Base-by-base conservation (phyloP, 2,329 filamentous ascomycete genomes). In the Pseudogymnoascus sp. region DNA sequence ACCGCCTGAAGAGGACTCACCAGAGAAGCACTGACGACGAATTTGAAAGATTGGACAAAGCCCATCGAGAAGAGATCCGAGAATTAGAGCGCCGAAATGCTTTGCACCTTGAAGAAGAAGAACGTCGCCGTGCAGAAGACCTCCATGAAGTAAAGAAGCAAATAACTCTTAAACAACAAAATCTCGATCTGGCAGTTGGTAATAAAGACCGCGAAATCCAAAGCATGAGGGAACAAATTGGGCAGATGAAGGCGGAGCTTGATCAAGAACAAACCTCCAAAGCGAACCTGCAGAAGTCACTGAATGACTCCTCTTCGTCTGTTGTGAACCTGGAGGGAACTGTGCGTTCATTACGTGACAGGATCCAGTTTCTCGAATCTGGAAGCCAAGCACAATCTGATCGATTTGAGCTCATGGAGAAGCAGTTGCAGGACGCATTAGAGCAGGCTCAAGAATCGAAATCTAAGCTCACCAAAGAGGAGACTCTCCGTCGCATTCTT, bases 311-410 rank as follows among this genome's bases (percentile, higher is more conserved):
- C 6, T 81, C 84, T 3, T 79, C 80, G 7, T 84, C 85, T 42
- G 86, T 84, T 63, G 79, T 85, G 10, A 83, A 84, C 0, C 79
- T 96, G 10, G 91, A 96, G 68, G 87, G 85, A 37, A 86, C 89
- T 23, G 86, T 90, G 66, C 86, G 87, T 66, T 88, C 88, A 2
- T 82, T 96, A 67, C 85, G 87, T 68, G 90, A 90, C 1, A 90
- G 93, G 69, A 89, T 96, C 64, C 87, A 92, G 67, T 96, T 95
- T 72, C 83, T 97, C 16, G 91, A 97, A 73, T 94, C 91, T 0
- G 91, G 92, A 70, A 92, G 86, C 74, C 90, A 96, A 74, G 89
- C 91, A 12, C 92, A 97, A 70, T 94, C 92, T 0, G 85, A 93
- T 70, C 86, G 90, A 10, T 96, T 93, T 74, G 86, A 90, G 42